These are phyloP conservation scores for Pilasporangium apinafurcum DNA, from an alignment of 352 stramenopile species.

Conservation along the genomic window DNA sequence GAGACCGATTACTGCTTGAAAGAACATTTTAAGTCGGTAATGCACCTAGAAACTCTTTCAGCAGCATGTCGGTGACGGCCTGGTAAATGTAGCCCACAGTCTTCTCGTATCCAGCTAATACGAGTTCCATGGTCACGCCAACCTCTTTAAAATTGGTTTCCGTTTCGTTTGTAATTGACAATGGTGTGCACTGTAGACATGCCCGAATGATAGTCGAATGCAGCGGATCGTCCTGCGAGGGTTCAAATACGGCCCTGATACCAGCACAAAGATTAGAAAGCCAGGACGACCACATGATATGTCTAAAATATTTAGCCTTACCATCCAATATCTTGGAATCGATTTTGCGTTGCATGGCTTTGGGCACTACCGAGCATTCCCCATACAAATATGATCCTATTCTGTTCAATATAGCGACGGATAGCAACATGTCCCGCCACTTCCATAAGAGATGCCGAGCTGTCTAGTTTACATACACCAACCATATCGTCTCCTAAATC, in stretches of 20 bases:
- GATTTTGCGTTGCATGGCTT: conserved; percentile 18
- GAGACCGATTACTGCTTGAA: no score
- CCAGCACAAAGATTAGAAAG: no score
- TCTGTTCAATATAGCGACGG: conserved; percentile 29
- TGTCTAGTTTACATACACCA: conserved; percentile 32
- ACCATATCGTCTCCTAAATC: conserved; percentile 36
- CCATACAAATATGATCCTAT: conserved; percentile 43
- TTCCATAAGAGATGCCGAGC: conserved; percentile 17
- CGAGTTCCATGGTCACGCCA: conserved; percentile 18
- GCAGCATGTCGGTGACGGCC: conserved; percentile 17
- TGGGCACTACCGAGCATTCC: conserved; percentile 10
- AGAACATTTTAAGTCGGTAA: no score
- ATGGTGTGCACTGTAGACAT: conserved; percentile 38
- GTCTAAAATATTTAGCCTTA: no score
- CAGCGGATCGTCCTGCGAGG: conserved; percentile 22
- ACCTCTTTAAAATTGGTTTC: no score
- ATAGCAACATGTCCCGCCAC: conserved; percentile 33
- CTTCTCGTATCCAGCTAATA: conserved; percentile 33
- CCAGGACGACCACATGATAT: no score
- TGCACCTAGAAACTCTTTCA: no score
- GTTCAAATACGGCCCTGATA: conserved; percentile 46
- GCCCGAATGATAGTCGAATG: conserved; percentile 40
- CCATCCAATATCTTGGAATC: conserved; percentile 53
- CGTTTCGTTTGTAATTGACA: conserved; percentile 9
- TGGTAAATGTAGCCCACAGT: conserved; percentile 29